These are phyloP conservation scores for Rhizopogon vinicolor DNA, from an alignment of 768 basidiomycete genomes.

Conservation along the genomic window DNA sequence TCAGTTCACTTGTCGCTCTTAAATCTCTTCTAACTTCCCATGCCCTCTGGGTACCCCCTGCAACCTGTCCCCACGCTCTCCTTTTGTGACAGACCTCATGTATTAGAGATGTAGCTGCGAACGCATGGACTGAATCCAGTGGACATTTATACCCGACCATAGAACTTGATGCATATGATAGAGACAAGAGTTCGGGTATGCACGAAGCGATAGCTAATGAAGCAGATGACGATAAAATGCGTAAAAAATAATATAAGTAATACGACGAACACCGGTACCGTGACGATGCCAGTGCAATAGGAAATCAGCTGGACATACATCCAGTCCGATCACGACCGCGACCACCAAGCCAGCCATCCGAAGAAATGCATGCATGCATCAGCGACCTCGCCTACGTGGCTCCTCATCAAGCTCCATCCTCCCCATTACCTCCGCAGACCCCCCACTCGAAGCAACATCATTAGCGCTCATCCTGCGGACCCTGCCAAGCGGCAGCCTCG, in stretches of 20 bases:
- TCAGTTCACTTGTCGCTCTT: too few relatives aligned
- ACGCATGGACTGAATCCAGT: too few relatives aligned
- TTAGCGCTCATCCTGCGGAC: constrained; percentile 24
- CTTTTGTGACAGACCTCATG: too few relatives aligned
- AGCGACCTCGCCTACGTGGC: constrained; percentile 2
- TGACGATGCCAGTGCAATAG: not conserved
- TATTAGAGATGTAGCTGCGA: too few relatives aligned
- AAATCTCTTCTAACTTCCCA: too few relatives aligned
- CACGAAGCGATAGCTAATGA: not conserved
- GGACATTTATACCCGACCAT: not conserved
- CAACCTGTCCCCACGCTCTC: too few relatives aligned
- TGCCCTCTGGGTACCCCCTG: too few relatives aligned
- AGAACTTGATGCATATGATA: constrained; percentile 1
- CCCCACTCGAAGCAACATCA: constrained; percentile 17
- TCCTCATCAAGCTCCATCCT: constrained; percentile 30
- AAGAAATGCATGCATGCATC: not conserved
- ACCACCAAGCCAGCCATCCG: not conserved
- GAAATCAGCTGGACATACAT: not conserved
- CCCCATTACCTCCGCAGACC: constrained; percentile 33
- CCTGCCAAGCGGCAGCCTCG: constrained; percentile 25
- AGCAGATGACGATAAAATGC: not conserved
- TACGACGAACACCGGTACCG: not conserved
- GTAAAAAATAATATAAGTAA: not conserved
- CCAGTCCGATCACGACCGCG: not conserved
- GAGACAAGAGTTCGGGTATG: constrained; percentile 2